Evolutionary conservation across 78 protist genomes (phyloP).

Genomic region (Salpingoeca rosetta): DNA sequence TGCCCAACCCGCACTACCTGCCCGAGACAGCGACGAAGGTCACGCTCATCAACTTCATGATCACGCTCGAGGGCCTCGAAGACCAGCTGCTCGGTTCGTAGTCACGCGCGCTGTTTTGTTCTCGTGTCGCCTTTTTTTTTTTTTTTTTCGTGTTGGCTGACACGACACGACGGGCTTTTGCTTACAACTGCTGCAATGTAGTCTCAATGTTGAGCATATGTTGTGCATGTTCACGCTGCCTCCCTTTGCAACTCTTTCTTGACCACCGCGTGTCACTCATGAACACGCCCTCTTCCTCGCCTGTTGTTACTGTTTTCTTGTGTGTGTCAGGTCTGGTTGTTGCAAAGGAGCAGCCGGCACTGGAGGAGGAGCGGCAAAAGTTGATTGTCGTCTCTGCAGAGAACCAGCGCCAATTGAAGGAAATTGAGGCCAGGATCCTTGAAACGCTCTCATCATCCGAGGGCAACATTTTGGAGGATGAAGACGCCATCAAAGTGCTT

Average conservation of each 20-base stretch:
- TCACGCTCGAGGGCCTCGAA: constrained; percentile 65
- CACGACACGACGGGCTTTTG: too few species aligned
- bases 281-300: too few species aligned
- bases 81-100: constrained; percentile 81
- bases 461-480: constrained; percentile 69
- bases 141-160: too few species aligned
- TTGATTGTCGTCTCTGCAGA: constrained; percentile 44
- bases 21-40: constrained; percentile 74
- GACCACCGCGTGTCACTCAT: too few species aligned
- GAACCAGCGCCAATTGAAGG: constrained; percentile 48
- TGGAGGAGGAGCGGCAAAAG: constrained; percentile 54
- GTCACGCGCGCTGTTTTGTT: too few species aligned
- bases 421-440: constrained; percentile 67
- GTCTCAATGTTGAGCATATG: too few species aligned
- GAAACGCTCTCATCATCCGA: constrained; percentile 34
- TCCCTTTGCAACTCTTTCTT: too few species aligned
- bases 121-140: too few species aligned
- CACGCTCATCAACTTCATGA: constrained; percentile 65
- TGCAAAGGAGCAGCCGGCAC: constrained; percentile 58
- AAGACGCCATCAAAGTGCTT: constrained; percentile 68
- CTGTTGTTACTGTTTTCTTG: too few species aligned
- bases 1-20: constrained; percentile 75
- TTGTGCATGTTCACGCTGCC: too few species aligned
- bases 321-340: too few species aligned
- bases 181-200: too few species aligned